Percentiles rank a stretch among this genome's conserved stretches.
These are phyloP conservation scores for Teratosphaeria gauchensis DNA, from an alignment of 2,329 filamentous ascomycete species.

Conservation along the genomic window DNA sequence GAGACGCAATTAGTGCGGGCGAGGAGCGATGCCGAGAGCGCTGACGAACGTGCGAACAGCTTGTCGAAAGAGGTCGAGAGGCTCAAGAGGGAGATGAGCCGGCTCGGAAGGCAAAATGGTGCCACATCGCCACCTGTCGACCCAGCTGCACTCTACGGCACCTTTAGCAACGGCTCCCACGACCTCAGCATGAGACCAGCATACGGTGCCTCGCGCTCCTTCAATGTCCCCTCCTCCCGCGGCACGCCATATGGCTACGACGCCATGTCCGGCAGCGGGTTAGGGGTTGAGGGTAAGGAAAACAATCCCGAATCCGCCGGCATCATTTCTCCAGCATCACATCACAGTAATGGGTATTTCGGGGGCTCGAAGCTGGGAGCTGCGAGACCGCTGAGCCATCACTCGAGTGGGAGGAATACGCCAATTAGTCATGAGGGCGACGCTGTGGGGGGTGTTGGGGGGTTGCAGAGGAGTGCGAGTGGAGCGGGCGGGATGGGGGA, in stretches of 20 bases:
- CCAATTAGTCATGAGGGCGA: background rate
- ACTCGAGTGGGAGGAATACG: background rate
- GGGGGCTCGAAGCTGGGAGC: background rate
- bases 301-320: constrained; percentile 24
- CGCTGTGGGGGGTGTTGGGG: background rate
- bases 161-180: background rate
- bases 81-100: constrained; percentile 71
- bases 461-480: constrained; percentile 14
- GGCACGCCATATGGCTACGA: constrained; percentile 4
- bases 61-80: constrained; percentile 82
- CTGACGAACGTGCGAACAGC: constrained; percentile 76
- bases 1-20: constrained; percentile 93
- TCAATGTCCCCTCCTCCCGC: constrained; percentile 11
- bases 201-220: constrained; percentile 14
- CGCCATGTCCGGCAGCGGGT: background rate
- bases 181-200: constrained; percentile 2
- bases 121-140: constrained; percentile 27
- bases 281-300: constrained; percentile 38
- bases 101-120: constrained; percentile 34
- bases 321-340: background rate
- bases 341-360: background rate
- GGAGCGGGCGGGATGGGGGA: constrained; percentile 29
- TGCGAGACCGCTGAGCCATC: constrained; percentile 1
- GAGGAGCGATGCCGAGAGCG: constrained; percentile 77
- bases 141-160: background rate